These are phyloP conservation scores for Claviceps digitariae DNA, from an alignment of 2,329 filamentous ascomycete species.

Conservation along the genomic window DNA sequence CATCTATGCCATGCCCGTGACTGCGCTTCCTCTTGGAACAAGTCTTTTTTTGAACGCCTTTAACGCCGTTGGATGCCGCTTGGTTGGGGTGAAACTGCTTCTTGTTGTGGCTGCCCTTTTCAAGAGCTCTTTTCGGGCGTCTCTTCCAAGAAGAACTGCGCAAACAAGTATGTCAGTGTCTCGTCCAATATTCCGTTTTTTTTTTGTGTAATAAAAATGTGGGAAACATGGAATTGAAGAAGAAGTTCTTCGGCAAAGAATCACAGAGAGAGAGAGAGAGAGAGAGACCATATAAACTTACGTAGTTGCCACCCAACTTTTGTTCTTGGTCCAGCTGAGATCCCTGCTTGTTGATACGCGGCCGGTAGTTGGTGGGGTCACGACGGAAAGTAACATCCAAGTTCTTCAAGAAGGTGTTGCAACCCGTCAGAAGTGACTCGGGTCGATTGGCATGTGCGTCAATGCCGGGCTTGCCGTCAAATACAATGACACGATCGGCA, in stretches of 20 bases:
- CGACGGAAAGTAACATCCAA: constrained; percentile 97
- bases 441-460: constrained; percentile 78
- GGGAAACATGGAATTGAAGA: too few relatives aligned
- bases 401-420: constrained; percentile 94
- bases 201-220: too few relatives aligned
- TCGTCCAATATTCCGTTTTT: not conserved
- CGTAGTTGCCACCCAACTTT: constrained; percentile 84
- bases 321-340: constrained; percentile 97
- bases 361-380: constrained; percentile 89
- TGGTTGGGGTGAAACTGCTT: constrained; percentile 17
- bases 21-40: constrained; percentile 16
- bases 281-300: constrained; percentile 32
- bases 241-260: too few relatives aligned
- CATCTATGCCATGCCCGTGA: constrained; percentile 17
- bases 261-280: not conserved
- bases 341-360: constrained; percentile 95
- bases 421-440: constrained; percentile 85
- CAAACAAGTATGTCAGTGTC: not conserved
- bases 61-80: constrained; percentile 30
- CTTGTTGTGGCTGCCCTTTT: constrained; percentile 36
- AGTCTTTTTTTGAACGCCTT: constrained; percentile 23
- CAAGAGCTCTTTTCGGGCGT: constrained; percentile 37
- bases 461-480: constrained; percentile 85
- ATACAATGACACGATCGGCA: constrained; percentile 94
- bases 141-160: constrained; percentile 89